Base-by-base conservation (phyloP, 139 green algal species). In the Tetradesmus lagerheimii region DNA sequence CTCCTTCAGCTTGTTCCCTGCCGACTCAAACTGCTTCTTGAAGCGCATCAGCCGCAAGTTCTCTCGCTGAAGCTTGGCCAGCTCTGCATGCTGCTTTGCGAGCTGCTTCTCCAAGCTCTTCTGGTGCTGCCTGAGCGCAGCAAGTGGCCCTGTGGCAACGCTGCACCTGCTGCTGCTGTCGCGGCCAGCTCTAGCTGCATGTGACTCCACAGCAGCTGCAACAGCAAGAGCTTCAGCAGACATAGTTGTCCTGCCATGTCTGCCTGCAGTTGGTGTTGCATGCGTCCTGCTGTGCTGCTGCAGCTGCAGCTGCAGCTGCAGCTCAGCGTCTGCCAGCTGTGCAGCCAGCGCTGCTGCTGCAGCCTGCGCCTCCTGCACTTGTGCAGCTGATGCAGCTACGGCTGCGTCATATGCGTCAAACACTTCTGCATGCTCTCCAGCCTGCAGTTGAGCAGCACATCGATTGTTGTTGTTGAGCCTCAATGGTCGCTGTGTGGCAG, bases 31-130 rank as follows among this genome's bases (percentile, higher is more conserved):
- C 66, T 89, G 84, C 66, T 67, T 71, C 39, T 89, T 81, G 66
- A 38, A 89, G 39, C 66, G 74, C 23, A 89, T 16, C 35, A 89
- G 67, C 39, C 41, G 74, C 27, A 71, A 11, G 41, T 89, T 89
- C 38, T 89, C 66, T 9, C 84, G 64, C 37, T 67, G 39, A 14
- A 81, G 66, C 41, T 53, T 29, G n/a, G 66, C 25, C 15, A 74
- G n/a, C 37, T 89, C 84, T 23, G 74, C 35, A 34, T 66, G 41
- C 29, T 74, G 84, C 38, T 89, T 41, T 31, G 14, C 9, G 1
- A 89, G 14, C 39, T 89, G 84, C 67, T 80, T 45, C 6, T 89
- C 84, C 20, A 89, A 25, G 41, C 77, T 45, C 25, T 82, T 89
- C 41, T 81, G 66, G n/a, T 89, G 66, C 41, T 80, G 67, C 25